Evolutionary conservation across 208 protist species (phyloP), one percentile per base, ranked within the genome.

Genomic region (Leishmania turanica): DNA sequence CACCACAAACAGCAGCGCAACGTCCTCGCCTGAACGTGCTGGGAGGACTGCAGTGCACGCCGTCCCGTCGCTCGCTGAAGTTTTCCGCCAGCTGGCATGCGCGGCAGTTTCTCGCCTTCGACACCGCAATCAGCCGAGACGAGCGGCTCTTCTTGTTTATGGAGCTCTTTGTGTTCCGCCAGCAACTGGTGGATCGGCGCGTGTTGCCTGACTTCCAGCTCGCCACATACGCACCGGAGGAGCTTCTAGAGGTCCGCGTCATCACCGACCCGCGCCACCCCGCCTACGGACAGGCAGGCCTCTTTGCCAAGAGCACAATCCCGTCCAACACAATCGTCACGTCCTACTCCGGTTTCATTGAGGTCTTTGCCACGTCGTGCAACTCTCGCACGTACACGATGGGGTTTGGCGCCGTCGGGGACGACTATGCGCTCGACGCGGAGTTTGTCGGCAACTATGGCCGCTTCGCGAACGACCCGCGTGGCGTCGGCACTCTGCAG

Each of bases 301-400:
- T 98, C 34, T 97, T 93, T 83, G 95, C 93, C 4, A 93, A 89
- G 74, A 75, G 72, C 45, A 77, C 79, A 13, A 97, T 98, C 42
- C 88, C 93, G 0, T 62, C 81, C 62, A 95, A 96, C 80, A 92
- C 88, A 7, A 87, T 97, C 56, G 87, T 98, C 27, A 95, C 91
- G 6, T 87, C 93, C 0, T 98, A 98, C 80, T 84, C 90, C 17
- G 95, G 95, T 27, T 92, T 95, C 75, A 91, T 98, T 40, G 92
- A 98, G 80, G 88, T 95, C 21, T 95, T 95, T 74, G 75, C 78
- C 70, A 95, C 92, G 27, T 93, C 92, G 56, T 92, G 92, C 75
- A 98, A 92, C 79, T 96, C 92, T 2, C 91, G 93, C 66, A 96
- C 93, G 21, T 98, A 98, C 85, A 96, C 93, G 15, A 98, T 98